phyloP scores from a whole-genome alignment of 2,329 filamentous ascomycete genomes.

The Diaporthe eres region DNA sequence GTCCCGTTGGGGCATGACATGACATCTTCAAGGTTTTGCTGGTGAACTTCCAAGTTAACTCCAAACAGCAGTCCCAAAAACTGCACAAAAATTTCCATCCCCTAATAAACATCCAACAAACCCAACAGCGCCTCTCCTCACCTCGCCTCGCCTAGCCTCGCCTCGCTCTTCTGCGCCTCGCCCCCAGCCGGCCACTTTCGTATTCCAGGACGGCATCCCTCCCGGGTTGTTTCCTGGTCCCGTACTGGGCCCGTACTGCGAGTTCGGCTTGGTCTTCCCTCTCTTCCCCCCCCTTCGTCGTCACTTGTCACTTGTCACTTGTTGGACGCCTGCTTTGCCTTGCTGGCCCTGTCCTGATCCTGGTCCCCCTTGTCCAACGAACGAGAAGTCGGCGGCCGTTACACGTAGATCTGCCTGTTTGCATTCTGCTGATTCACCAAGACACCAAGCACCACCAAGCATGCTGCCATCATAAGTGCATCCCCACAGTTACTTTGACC shows the following conservation, averaged over 20 bases:
- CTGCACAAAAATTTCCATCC: not conserved
- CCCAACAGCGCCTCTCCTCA: constrained; percentile 12
- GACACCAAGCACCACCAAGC: not conserved
- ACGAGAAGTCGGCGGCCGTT: constrained; percentile 15
- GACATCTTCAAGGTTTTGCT: constrained; percentile 27
- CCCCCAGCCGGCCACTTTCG: constrained; percentile 22
- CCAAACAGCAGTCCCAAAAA: constrained; percentile 1
- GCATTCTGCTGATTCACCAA: constrained; percentile 3
- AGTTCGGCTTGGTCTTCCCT: not conserved
- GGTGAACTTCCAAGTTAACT: constrained; percentile 18
- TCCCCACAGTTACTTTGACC: constrained; percentile 18
- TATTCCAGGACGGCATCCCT: constrained; percentile 1
- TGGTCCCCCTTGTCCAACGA: not conserved
- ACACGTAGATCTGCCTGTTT: constrained; percentile 30
- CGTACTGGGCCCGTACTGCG: not conserved
- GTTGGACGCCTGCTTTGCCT: not conserved
- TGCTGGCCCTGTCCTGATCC: not conserved
- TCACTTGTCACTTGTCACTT: constrained; percentile 2
- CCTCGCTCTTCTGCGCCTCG: constrained; percentile 8
- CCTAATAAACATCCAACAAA: constrained; percentile 27
- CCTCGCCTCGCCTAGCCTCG: constrained; percentile 13
- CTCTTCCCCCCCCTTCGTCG: not conserved
- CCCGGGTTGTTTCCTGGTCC: not conserved
- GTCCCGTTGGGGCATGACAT: constrained; percentile 25
- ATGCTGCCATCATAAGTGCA: constrained; percentile 11